These are phyloP conservation scores for Magnaporthiopsis rhizophila DNA, from an alignment of 2,329 filamentous ascomycete species.

Conservation along the genomic window DNA sequence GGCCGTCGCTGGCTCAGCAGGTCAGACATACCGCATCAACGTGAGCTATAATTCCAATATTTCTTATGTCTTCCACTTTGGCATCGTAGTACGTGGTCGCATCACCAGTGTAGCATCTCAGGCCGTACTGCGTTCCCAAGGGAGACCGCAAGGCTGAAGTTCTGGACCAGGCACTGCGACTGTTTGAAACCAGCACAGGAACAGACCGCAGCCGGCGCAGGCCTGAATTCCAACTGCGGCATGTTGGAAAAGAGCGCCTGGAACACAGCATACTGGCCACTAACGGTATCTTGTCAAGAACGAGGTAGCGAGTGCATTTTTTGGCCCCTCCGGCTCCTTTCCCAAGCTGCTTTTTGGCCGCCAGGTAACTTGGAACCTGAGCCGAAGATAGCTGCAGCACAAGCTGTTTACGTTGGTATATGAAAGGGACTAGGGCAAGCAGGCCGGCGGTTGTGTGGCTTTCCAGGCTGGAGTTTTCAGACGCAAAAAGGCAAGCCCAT, in stretches of 20 bases:
- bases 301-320: neutral
- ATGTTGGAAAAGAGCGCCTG: neutral
- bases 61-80: slow-evolving; percentile 61
- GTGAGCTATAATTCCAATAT: slow-evolving; percentile 97
- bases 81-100: slow-evolving; percentile 21
- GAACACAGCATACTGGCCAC: neutral
- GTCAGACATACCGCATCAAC: slow-evolving; percentile 67
- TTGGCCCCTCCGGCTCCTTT: neutral
- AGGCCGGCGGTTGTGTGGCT: neutral
- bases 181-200: too few relatives aligned
- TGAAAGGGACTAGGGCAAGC: neutral
- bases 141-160: neutral
- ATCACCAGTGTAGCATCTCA: slow-evolving; percentile 1
- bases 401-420: neutral
- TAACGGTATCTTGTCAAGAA: neutral
- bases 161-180: too few relatives aligned
- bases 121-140: too few relatives aligned
- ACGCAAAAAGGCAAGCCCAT: neutral
- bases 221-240: neutral
- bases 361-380: neutral
- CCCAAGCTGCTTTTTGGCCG: neutral
- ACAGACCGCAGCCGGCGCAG: neutral
- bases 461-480: neutral
- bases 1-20: slow-evolving; percentile 6
- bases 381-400: neutral